These are phyloP conservation scores for Termitomyces sp. DNA, from an alignment of 1,284 basidiomycete species.

Conservation along the genomic window DNA sequence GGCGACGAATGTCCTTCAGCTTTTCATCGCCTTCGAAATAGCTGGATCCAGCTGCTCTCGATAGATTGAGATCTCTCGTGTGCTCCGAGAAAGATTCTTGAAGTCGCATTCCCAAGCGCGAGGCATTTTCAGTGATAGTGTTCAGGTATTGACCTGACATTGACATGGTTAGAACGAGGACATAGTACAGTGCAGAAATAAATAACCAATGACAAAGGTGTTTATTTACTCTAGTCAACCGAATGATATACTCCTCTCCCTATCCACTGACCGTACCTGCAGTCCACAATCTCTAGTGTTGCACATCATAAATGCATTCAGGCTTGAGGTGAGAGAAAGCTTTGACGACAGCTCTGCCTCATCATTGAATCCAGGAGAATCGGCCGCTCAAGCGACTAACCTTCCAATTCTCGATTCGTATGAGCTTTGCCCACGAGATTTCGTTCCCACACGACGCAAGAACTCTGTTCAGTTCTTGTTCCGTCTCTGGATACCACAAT, in stretches of 20 bases:
- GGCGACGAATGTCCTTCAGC: constrained; percentile 71
- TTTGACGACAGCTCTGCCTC: neutral
- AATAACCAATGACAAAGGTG: constrained; percentile 4
- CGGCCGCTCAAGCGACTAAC: no score
- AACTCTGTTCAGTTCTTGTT: neutral
- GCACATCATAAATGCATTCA: neutral
- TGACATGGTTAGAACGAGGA: constrained; percentile 1
- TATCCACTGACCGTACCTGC: neutral
- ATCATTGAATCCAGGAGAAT: neutral
- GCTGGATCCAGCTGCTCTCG: constrained; percentile 46
- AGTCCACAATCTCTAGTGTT: no score
- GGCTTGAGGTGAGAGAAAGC: neutral
- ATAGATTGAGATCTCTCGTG: constrained; percentile 64
- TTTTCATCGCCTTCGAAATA: constrained; percentile 75
- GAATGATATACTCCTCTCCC: no score
- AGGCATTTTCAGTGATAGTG: constrained; percentile 73
- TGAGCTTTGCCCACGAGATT: neutral
- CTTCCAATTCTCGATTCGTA: no score
- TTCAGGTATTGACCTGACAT: constrained; percentile 60
- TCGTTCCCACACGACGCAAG: neutral
- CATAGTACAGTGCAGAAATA: neutral
- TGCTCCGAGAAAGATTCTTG: constrained; percentile 77
- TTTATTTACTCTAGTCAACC: neutral
- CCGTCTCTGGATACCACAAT: neutral
- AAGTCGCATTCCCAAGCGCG: constrained; percentile 70